Evolutionary conservation across 495 filamentous ascomycete genomes (phyloP).

Genomic region (Peziza echinospora): DNA sequence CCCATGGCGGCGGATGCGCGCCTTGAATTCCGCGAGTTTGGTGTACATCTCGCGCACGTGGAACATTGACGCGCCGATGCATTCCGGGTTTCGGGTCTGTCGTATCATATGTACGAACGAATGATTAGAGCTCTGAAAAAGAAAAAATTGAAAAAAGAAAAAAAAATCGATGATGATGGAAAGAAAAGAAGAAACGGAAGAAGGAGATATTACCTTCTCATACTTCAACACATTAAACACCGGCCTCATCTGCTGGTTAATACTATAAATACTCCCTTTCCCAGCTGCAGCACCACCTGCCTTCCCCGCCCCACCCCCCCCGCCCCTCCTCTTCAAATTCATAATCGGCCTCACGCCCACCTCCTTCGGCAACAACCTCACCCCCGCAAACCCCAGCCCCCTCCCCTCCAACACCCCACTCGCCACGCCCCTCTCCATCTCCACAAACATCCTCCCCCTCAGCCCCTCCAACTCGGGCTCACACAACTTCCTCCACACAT

Average conservation of each 20-base stretch:
- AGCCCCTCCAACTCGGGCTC: slow-evolving; percentile 49
- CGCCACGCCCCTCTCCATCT: slow-evolving; percentile 46
- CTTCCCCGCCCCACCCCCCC: no score
- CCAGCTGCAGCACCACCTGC: no score
- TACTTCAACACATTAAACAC: slow-evolving; percentile 54
- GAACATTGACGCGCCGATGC: slow-evolving; percentile 54
- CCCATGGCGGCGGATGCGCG: slow-evolving; percentile 18
- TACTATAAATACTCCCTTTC: no score
- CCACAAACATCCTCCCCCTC: slow-evolving; percentile 55
- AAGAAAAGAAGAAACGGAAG: no score
- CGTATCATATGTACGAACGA: no score
- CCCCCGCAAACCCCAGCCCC: slow-evolving; percentile 48
- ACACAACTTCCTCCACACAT: slow-evolving; percentile 59
- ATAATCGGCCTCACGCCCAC: slow-evolving; percentile 56
- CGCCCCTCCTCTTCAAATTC: slow-evolving; percentile 48
- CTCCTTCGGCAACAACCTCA: slow-evolving; percentile 24
- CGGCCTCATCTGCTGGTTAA: slow-evolving; percentile 61
- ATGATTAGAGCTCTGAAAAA: no score
- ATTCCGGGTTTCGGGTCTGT: slow-evolving; percentile 32
- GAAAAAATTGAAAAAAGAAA: no score
- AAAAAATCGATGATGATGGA: no score
- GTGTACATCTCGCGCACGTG: slow-evolving; percentile 63
- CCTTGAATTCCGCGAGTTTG: slow-evolving; percentile 49
- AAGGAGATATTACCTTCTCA: slow-evolving; percentile 35
- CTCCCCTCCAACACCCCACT: slow-evolving; percentile 37